Evolutionary conservation across 2,329 filamentous ascomycete species (phyloP).

Genomic region (Aspergillus ruber): DNA sequence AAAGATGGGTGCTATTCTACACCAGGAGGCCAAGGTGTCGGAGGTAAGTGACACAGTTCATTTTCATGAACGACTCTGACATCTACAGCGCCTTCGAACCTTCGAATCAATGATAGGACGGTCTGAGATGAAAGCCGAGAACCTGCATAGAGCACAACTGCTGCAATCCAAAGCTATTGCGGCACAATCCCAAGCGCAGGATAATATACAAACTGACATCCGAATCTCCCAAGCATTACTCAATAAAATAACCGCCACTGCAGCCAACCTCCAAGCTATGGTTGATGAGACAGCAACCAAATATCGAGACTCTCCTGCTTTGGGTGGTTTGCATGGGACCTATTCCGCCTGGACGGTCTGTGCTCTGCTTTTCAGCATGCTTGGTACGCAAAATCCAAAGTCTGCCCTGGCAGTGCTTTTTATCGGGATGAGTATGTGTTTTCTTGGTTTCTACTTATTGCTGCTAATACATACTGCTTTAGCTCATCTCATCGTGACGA

Average conservation of each 20-base stretch:
- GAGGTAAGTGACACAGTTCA: slow-evolving; percentile 18
- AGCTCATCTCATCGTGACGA: slow-evolving; percentile 3
- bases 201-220: slow-evolving; percentile 19
- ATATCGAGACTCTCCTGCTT: slow-evolving; percentile 13
- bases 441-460: background rate
- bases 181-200: slow-evolving; percentile 21
- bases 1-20: slow-evolving; percentile 20
- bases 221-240: slow-evolving; percentile 26
- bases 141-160: slow-evolving; percentile 27
- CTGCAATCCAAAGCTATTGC: slow-evolving; percentile 25
- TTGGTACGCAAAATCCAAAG: slow-evolving; percentile 18
- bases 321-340: slow-evolving; percentile 11
- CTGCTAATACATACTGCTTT: background rate
- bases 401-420: slow-evolving; percentile 16
- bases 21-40: slow-evolving; percentile 28
- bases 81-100: slow-evolving; percentile 26
- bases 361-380: slow-evolving; percentile 17
- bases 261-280: slow-evolving; percentile 25
- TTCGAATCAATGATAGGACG: slow-evolving; percentile 28
- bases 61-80: slow-evolving; percentile 12
- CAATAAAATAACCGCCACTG: slow-evolving; percentile 20
- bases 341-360: slow-evolving; percentile 19
- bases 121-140: slow-evolving; percentile 26
- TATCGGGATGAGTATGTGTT: slow-evolving; percentile 7
- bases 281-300: slow-evolving; percentile 24